These are phyloP conservation scores for Termitomyces sp. DNA, from an alignment of 768 basidiomycete genomes.

Conservation along the genomic window DNA sequence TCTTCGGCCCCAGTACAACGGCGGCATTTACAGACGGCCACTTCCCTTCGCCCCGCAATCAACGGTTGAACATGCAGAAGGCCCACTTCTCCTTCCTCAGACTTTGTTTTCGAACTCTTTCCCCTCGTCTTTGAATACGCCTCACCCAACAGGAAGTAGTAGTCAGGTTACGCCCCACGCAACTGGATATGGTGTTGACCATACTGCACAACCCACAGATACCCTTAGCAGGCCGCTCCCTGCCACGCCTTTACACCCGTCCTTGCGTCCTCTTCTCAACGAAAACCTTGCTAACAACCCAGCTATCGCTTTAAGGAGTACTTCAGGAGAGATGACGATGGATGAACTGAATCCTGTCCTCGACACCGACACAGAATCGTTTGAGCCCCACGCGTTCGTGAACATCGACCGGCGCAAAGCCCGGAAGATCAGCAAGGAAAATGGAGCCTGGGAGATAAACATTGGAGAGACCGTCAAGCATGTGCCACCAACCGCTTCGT, in stretches of 20 bases:
- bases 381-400: neutral
- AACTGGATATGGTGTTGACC: neutral
- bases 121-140: slow-evolving; percentile 1
- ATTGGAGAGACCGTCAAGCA: slow-evolving; percentile 13
- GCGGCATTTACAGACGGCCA: neutral
- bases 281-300: neutral
- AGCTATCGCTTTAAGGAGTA: neutral
- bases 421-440: neutral
- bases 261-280: neutral
- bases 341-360: slow-evolving; percentile 6
- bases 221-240: slow-evolving; percentile 7
- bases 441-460: slow-evolving; percentile 12
- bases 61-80: neutral
- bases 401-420: neutral
- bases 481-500: neutral
- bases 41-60: slow-evolving; percentile 5
- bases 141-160: slow-evolving; percentile 2
- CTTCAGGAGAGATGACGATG: slow-evolving; percentile 11
- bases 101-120: slow-evolving; percentile 1
- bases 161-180: slow-evolving; percentile 1
- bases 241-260: slow-evolving; percentile 2
- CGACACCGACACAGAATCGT: neutral
- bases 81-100: slow-evolving; percentile 8
- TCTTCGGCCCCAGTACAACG: neutral
- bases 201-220: neutral